These are phyloP conservation scores for Trichoderma orchidacearum DNA, from an alignment of 495 filamentous ascomycete species.

Conservation along the genomic window DNA sequence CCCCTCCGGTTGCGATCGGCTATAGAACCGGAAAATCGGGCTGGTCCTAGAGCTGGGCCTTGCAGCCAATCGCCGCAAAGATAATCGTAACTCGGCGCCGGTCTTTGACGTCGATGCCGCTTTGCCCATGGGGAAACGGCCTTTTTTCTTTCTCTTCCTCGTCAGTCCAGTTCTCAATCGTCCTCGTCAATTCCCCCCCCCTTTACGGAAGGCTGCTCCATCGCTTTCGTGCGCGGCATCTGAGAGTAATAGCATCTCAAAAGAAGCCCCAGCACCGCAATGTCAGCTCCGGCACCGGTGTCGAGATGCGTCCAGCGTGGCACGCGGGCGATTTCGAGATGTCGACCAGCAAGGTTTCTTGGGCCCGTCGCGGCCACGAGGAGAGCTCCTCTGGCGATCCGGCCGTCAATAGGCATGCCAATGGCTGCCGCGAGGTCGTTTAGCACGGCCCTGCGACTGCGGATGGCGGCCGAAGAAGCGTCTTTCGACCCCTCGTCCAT, in stretches of 20 bases:
- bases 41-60: neutral
- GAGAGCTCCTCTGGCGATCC: neutral
- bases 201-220: too few species aligned
- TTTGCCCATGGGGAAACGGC: neutral
- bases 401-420: conserved; percentile 4
- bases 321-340: neutral
- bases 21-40: neutral
- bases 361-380: neutral
- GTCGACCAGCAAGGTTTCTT: neutral
- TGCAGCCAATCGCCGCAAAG: neutral
- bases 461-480: conserved; percentile 36
- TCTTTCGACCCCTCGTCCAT: conserved; percentile 57
- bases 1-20: neutral
- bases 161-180: neutral
- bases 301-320: conserved; percentile 2
- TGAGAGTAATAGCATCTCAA: neutral
- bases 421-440: conserved; percentile 7
- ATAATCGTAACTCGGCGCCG: neutral
- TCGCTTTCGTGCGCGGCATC: neutral
- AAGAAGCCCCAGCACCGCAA: neutral
- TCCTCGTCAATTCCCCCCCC: neutral
- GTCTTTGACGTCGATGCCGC: neutral
- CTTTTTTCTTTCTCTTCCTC: neutral
- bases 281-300: neutral
- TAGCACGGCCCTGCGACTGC: conserved; percentile 34